These are phyloP conservation scores for Erigeron canadensis DNA, from an alignment of 129 eudicot genomes.

Conservation along the genomic window DNA sequence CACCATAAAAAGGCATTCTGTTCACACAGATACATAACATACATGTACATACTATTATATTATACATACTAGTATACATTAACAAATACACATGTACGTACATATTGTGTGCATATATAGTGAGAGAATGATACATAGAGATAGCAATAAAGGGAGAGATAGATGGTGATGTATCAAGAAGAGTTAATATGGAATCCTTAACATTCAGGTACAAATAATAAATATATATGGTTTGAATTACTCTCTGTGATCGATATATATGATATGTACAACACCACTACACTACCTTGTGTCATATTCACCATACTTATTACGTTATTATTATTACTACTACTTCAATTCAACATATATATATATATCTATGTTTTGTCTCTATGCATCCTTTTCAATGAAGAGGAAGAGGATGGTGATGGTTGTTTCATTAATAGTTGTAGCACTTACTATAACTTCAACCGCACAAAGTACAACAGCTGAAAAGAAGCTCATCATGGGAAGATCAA, in stretches of 20 bases:
- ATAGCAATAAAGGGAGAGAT: conserved; percentile 11
- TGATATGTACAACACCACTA: conserved; percentile 39
- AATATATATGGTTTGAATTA: conserved; percentile 19
- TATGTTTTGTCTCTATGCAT: too few relatives aligned
- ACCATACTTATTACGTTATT: conserved; percentile 17
- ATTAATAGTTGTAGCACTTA: conserved; percentile 27
- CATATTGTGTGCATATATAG: not conserved
- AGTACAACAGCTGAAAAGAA: conserved; percentile 32
- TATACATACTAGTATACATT: not conserved
- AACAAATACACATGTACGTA: not conserved
- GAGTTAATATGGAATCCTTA: conserved; percentile 40
- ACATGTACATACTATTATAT: not conserved
- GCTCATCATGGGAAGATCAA: conserved; percentile 23
- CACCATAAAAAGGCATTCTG: conserved; percentile 27
- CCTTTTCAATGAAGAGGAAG: conserved; percentile 38
- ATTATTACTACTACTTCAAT: not conserved
- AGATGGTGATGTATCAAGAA: conserved; percentile 31
- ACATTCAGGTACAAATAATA: conserved; percentile 37
- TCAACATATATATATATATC: too few relatives aligned
- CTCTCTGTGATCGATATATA: too few relatives aligned
- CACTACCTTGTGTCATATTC: conserved; percentile 34
- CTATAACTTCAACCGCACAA: conserved; percentile 25
- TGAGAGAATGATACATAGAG: not conserved
- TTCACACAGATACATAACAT: not conserved
- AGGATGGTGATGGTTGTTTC: conserved; percentile 25